Conservation (phyloP, 768 basidiomycete genomes). For the Clitopilus hobsonii region DNA sequence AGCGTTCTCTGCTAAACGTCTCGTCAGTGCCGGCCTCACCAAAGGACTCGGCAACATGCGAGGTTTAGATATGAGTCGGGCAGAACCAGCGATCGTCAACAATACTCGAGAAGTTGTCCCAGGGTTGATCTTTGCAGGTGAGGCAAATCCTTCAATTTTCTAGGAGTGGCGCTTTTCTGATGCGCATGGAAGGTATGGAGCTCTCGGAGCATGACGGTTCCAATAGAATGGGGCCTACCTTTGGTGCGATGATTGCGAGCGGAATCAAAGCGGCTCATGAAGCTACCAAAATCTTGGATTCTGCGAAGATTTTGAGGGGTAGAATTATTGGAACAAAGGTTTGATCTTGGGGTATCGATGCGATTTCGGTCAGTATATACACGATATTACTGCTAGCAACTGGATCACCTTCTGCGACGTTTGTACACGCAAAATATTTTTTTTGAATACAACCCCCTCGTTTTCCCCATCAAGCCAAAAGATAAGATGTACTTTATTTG, state of each 20-base stretch:
- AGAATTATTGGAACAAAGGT: slow-evolving; percentile 40
- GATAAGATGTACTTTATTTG: neutral
- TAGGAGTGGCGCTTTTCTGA: slow-evolving; percentile 2
- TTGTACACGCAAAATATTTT: neutral
- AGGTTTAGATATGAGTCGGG: slow-evolving; percentile 75
- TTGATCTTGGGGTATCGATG: neutral
- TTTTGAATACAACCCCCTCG: neutral
- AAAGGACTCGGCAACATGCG: slow-evolving; percentile 78
- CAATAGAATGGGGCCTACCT: slow-evolving; percentile 76
- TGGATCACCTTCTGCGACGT: neutral
- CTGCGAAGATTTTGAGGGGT: slow-evolving; percentile 46
- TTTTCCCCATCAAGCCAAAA: neutral
- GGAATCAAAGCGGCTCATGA: slow-evolving; percentile 71
- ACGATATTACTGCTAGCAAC: too few relatives aligned
- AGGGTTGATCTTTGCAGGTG: slow-evolving; percentile 70
- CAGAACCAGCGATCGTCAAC: slow-evolving; percentile 80
- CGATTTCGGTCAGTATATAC: too few relatives aligned
- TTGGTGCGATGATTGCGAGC: slow-evolving; percentile 76
- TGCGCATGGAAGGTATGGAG: slow-evolving; percentile 61
- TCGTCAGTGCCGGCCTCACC: slow-evolving; percentile 69
- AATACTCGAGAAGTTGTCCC: slow-evolving; percentile 73
- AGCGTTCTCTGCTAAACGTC: slow-evolving; percentile 75
- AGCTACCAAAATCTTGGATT: slow-evolving; percentile 49
- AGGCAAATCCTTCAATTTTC: slow-evolving; percentile 14
- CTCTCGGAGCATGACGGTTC: slow-evolving; percentile 77